Conservation (phyloP, 1,284 basidiomycete genomes). For the Lentinula novae-zelandiae region DNA sequence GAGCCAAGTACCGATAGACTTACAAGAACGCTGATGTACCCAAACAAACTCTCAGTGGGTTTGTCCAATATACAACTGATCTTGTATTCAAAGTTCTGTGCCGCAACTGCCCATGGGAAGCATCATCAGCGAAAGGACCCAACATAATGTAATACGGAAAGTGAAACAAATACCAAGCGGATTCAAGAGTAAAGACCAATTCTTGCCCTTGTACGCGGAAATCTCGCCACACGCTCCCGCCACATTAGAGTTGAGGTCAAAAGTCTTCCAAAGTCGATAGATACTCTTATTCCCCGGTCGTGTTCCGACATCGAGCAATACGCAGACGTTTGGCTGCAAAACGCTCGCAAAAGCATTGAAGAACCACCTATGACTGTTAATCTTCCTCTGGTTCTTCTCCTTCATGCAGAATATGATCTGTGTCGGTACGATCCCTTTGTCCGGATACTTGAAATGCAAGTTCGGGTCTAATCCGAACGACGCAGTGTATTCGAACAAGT, state of each 20-base stretch:
- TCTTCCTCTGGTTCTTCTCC: slow-evolving; percentile 95
- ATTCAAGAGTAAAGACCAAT: slow-evolving; percentile 78
- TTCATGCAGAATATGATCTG: slow-evolving; percentile 94
- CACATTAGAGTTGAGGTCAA: slow-evolving; percentile 90
- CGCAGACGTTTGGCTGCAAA: slow-evolving; percentile 84
- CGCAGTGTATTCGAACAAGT: slow-evolving; percentile 95
- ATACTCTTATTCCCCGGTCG: slow-evolving; percentile 81
- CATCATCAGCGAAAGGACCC: no score
- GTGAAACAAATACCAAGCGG: slow-evolving; percentile 61
- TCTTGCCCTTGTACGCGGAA: slow-evolving; percentile 87
- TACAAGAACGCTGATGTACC: slow-evolving; percentile 84
- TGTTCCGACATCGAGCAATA: slow-evolving; percentile 92
- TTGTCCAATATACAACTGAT: slow-evolving; percentile 93
- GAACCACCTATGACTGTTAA: slow-evolving; percentile 95
- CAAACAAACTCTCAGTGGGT: slow-evolving; percentile 89
- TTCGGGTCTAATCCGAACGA: slow-evolving; percentile 88
- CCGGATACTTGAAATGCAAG: slow-evolving; percentile 90
- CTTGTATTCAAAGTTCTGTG: slow-evolving; percentile 95
- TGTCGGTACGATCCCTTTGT: slow-evolving; percentile 91
- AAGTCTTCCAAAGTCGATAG: slow-evolving; percentile 94
- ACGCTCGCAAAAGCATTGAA: slow-evolving; percentile 86
- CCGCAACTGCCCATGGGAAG: slow-evolving; percentile 57
- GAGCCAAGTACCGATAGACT: slow-evolving; percentile 16
- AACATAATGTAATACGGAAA: neutral
- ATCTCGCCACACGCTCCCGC: slow-evolving; percentile 97